Percentiles rank a stretch among this genome's conserved stretches.
Conservation (phyloP, 164 flowering plant genomes). For the Magnolia sinica region DNA sequence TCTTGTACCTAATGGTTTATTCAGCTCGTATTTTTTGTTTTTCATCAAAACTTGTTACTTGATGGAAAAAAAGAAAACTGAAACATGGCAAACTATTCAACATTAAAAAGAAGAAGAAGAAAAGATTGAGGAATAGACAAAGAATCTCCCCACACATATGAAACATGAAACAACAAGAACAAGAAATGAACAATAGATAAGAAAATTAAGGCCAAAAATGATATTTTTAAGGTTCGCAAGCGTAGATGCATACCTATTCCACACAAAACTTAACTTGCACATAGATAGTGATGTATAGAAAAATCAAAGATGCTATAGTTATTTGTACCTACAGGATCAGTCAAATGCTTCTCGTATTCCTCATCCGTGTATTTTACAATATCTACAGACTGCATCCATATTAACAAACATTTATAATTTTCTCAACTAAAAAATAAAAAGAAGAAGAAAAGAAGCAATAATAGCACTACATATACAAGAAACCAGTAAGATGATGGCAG, state of each 20-base stretch:
- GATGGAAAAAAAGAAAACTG: background rate
- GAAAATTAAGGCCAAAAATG: too few species aligned
- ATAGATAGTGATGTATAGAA: background rate
- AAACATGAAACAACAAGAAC: background rate
- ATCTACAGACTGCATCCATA: conserved; percentile 66
- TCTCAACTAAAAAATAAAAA: background rate
- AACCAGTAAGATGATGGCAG: background rate
- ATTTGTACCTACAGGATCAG: conserved; percentile 82
- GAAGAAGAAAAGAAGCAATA: background rate
- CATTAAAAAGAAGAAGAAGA: background rate
- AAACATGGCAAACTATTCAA: background rate
- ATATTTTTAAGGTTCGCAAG: too few species aligned
- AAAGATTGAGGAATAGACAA: background rate
- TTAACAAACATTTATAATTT: background rate
- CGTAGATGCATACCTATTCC: too few species aligned
- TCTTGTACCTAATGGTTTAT: background rate
- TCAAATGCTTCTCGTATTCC: conserved; percentile 87
- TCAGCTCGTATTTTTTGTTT: background rate
- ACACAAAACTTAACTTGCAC: too few species aligned
- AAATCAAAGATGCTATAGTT: conserved; percentile 9
- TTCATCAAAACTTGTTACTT: background rate
- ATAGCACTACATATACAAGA: background rate
- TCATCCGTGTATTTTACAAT: conserved; percentile 84
- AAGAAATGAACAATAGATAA: too few species aligned
- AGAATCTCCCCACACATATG: background rate